A percentile compares a stretch with the other conserved stretches of the same genome.
Evolutionary conservation across 768 basidiomycete genomes (phyloP).

Genomic region (Mycena capillaripes): DNA sequence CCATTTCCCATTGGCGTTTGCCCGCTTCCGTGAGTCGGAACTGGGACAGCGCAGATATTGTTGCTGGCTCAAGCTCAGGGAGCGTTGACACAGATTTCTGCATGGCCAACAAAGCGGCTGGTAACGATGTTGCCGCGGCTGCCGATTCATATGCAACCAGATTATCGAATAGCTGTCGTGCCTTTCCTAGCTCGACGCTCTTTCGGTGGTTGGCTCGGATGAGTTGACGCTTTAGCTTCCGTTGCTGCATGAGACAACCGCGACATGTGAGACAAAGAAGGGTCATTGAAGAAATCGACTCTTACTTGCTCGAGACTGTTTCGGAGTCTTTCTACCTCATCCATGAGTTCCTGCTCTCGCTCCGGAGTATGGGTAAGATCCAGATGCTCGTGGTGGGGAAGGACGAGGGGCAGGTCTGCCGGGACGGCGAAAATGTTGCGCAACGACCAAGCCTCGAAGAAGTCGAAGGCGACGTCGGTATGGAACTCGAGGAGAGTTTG

Average conservation of each 20-base stretch:
- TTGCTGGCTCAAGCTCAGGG: slow-evolving; percentile 56
- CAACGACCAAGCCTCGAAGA: slow-evolving; percentile 91
- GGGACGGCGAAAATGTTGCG: slow-evolving; percentile 90
- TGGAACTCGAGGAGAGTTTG: slow-evolving; percentile 92
- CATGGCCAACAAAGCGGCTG: slow-evolving; percentile 48
- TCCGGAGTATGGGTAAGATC: slow-evolving; percentile 74
- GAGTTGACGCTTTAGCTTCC: slow-evolving; percentile 71
- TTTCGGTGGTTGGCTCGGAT: slow-evolving; percentile 66
- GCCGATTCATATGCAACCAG: slow-evolving; percentile 45
- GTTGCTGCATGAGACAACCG: slow-evolving; percentile 69
- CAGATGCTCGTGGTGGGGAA: slow-evolving; percentile 82
- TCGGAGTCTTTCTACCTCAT: slow-evolving; percentile 78
- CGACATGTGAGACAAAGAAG: background rate
- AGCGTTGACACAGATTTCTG: slow-evolving; percentile 64
- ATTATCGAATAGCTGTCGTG: slow-evolving; percentile 56
- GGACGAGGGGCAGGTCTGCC: slow-evolving; percentile 75
- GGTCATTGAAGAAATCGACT: background rate
- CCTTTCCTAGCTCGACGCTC: slow-evolving; percentile 59
- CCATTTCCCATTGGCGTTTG: slow-evolving; percentile 85
- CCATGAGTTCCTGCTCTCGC: slow-evolving; percentile 71
- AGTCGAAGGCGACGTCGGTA: slow-evolving; percentile 92
- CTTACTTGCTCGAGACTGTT: slow-evolving; percentile 76
- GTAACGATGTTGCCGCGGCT: slow-evolving; percentile 12
- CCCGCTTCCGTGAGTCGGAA: slow-evolving; percentile 65
- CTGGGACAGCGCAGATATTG: slow-evolving; percentile 54